Percentiles rank a stretch among this genome's conserved stretches.
Evolutionary conservation across 2,329 filamentous ascomycete species (phyloP).

Genomic region (Claviceps arundinis): DNA sequence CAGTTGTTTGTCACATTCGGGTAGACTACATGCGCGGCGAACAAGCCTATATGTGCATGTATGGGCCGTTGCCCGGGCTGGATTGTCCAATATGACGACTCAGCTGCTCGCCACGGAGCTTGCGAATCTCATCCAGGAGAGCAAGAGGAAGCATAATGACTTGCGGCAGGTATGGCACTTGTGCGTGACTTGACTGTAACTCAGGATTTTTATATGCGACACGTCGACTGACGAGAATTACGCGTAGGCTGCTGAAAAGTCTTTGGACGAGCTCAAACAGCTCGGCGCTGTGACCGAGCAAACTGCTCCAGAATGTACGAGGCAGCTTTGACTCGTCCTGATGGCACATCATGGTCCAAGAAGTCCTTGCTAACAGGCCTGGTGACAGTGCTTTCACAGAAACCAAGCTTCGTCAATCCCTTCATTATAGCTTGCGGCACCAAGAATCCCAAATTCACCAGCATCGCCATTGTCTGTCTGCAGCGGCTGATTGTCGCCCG

Average conservation of each 20-base stretch:
- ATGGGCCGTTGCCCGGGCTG: conserved; percentile 12
- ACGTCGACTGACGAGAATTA: neutral
- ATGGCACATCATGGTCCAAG: conserved; percentile 8
- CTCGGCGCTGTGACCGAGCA: conserved; percentile 21
- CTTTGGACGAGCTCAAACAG: conserved; percentile 71
- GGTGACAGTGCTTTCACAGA: conserved; percentile 63
- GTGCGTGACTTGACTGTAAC: neutral
- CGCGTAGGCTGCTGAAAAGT: conserved; percentile 78
- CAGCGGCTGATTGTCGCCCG: conserved; percentile 76
- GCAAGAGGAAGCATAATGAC: conserved; percentile 87
- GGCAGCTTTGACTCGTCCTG: neutral
- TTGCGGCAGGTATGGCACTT: conserved; percentile 51
- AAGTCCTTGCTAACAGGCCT: conserved; percentile 6
- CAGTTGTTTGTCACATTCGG: neutral
- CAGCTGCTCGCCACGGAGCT: conserved; percentile 83
- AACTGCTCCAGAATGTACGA: conserved; percentile 24
- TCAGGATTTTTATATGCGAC: neutral
- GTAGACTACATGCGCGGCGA: conserved; percentile 15
- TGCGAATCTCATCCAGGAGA: conserved; percentile 84
- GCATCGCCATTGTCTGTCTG: conserved; percentile 75
- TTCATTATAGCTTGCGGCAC: conserved; percentile 89
- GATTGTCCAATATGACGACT: conserved; percentile 59
- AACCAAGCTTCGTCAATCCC: conserved; percentile 75
- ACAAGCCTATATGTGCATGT: conserved; percentile 11
- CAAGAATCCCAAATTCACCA: conserved; percentile 79